Evolutionary conservation across 2,329 filamentous ascomycete species (phyloP).

Genomic region (Microsporum ferrugineum): DNA sequence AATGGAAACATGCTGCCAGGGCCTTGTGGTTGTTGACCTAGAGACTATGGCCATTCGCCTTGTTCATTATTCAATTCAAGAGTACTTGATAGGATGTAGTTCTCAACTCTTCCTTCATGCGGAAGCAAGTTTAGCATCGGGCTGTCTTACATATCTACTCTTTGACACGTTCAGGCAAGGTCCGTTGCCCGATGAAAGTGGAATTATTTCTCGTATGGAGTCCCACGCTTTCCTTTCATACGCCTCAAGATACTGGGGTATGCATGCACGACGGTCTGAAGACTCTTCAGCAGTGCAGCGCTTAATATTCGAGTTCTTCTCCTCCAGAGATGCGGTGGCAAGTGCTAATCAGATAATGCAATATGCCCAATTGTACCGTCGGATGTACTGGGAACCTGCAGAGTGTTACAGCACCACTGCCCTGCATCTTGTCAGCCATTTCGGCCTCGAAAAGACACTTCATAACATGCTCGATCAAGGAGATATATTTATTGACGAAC

Average conservation of each 20-base stretch:
- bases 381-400: background rate
- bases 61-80: constrained; percentile 39
- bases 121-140: constrained; percentile 16
- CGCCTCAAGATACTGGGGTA: constrained; percentile 19
- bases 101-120: constrained; percentile 16
- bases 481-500: background rate
- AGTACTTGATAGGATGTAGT: constrained; percentile 35
- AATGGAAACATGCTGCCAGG: constrained; percentile 12
- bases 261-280: constrained; percentile 12
- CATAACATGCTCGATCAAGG: background rate
- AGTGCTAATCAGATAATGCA: constrained; percentile 1
- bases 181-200: background rate
- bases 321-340: background rate
- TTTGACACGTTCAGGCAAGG: constrained; percentile 17
- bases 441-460: background rate
- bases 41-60: constrained; percentile 15
- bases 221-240: constrained; percentile 21
- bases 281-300: background rate
- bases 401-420: constrained; percentile 1
- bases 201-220: background rate
- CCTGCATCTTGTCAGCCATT: constrained; percentile 2
- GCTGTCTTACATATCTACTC: constrained; percentile 24
- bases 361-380: background rate
- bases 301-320: background rate
- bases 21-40: constrained; percentile 17